Evolutionary conservation across 768 basidiomycete species (phyloP), one percentile per base, ranked within the genome.

Genomic region (Tulasnella sp.): DNA sequence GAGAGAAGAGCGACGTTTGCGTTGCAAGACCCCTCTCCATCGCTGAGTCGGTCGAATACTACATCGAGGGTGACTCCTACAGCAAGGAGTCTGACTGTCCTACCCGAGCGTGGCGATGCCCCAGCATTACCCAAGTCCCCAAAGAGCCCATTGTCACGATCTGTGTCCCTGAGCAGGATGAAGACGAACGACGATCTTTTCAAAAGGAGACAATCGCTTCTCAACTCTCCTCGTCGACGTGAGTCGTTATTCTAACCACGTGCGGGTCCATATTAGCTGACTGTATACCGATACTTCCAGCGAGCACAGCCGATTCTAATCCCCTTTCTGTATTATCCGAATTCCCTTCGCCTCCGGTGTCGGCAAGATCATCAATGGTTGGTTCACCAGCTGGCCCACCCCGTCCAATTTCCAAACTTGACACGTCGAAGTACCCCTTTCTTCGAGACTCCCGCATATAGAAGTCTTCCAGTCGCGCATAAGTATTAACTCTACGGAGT

Each of bases 321-420:
- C 62, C 62, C 6, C 62, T 68, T 68, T 68, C 62, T 12, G 62
- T 68, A 27, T 68, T 68, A 68, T 68, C 62, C 27, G 62, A 68
- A 31, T 68, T 68, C 62, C 62, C 62, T 68, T 74, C 72, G 27
- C 72, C 72, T 39, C 44, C 72, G 24, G 44, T 27, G n/a, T 74
- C 72, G 36, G 72, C 44, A 24, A 24, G 72, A 39, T 74, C 72
- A 21, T 74, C 72, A 24, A 40, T 40, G 31, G 38, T 74, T 38
- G 72, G 39, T 39, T 74, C 72, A 34, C 72, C 72, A n/a, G 5
- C 38, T n/a, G 44, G 76, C 31, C 44, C 44, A 68, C n/a, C 52
- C 21, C 76, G 76, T 52, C 76, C 76, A 10, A 77, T 77, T 36
- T 79, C 78, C 27, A 79, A 52, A 52, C 78, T 79, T 40, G 78